A percentile compares a stretch with the other conserved stretches of the same genome.
Evolutionary conservation across 805 yeast species (phyloP).

Genomic region (Yamadazyma paraphyllophila): DNA sequence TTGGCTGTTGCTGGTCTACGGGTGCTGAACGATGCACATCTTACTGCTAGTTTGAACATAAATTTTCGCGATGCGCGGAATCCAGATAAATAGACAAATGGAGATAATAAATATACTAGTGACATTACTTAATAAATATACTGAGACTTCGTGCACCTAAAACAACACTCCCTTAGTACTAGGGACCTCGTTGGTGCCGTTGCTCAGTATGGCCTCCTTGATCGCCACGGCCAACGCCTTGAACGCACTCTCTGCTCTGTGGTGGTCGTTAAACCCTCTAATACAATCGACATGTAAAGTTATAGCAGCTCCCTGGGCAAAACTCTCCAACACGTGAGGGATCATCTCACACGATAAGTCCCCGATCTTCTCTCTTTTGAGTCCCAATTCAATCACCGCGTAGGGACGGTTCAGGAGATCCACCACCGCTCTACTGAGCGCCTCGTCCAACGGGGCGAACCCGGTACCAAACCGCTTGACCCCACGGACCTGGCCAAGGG

Average conservation of each 20-base stretch:
- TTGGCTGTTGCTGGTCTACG: neutral
- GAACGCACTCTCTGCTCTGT: constrained; percentile 93
- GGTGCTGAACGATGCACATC: constrained; percentile 3
- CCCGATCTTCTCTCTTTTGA: constrained; percentile 91
- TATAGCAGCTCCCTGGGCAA: constrained; percentile 87
- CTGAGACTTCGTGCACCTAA: too few relatives aligned
- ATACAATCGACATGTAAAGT: constrained; percentile 94
- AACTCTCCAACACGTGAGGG: constrained; percentile 93
- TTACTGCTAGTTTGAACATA: constrained; percentile 1
- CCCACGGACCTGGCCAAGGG: constrained; percentile 86
- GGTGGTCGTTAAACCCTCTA: constrained; percentile 94
- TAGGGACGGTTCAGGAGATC: constrained; percentile 91
- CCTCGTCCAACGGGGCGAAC: constrained; percentile 96
- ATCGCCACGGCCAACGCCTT: constrained; percentile 94
- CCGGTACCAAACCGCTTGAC: constrained; percentile 91
- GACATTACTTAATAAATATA: too few relatives aligned
- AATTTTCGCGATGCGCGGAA: neutral
- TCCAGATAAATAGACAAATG: neutral
- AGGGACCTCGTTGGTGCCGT: constrained; percentile 90
- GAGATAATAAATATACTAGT: too few relatives aligned
- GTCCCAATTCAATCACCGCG: constrained; percentile 85
- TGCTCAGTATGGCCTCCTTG: constrained; percentile 76
- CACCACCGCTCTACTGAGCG: constrained; percentile 92
- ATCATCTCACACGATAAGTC: constrained; percentile 93
- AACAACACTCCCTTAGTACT: constrained; percentile 93